Evolutionary conservation across 2,329 filamentous ascomycete genomes (phyloP), one percentile per base, ranked within the genome.

Genomic region (Penicillium sp.): DNA sequence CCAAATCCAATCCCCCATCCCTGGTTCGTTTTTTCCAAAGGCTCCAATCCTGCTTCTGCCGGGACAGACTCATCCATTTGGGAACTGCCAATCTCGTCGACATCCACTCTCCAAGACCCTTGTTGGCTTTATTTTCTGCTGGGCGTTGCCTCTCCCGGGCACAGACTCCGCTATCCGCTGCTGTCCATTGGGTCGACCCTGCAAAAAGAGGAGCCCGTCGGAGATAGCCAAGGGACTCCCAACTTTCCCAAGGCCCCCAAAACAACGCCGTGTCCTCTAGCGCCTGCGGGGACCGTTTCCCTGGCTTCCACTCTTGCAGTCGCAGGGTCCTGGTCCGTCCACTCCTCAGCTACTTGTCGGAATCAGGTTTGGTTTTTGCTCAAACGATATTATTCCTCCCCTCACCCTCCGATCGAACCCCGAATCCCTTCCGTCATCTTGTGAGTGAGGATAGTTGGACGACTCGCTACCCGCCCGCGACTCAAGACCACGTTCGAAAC

Each of bases 221-320:
- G 43, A 48, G 51, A 58, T 56, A 57, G 54, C 42, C 54, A 54
- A 62, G 43, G 58, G 56, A 48, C 25, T 28, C 53, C 37, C n/a
- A n/a, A n/a, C n/a, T n/a, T n/a, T n/a, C n/a, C n/a, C 55, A 61
- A 51, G 47, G 31, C 31, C 47, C n/a, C 47, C 28, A 49, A 49
- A 49, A 49, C 31, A 59, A 17, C 51, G 47, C 53, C 51, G 31
- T 55, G 42, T 49, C 43, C 54, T 37, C 54, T 66, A 66, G 64
- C 55, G 51, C 61, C 61, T 66, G 65, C 64, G 65, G 65, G 64
- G 65, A 62, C 65, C 49, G 37, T 63, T 59, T 60, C 62, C 60
- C 55, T 62, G 56, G 37, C 53, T 35, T 47, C 39, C 34, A n/a
- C 45, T 39, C 15, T 42, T 25, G 39, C 47, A 49, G 54, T 53